phyloP scores from a whole-genome alignment of 176 grass and related monocot species.

The Poa annua region DNA sequence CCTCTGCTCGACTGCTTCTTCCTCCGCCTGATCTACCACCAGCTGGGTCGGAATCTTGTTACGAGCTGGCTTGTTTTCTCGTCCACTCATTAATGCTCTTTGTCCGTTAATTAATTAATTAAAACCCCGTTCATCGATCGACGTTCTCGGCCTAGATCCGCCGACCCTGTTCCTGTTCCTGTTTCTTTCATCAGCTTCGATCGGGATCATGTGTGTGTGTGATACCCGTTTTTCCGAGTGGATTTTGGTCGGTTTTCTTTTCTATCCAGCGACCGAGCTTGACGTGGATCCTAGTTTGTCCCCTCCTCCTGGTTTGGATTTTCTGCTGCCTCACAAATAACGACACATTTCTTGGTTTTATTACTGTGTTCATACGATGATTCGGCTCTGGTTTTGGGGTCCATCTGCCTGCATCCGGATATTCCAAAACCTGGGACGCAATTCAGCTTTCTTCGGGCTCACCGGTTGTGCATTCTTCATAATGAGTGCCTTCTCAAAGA shows the following conservation, averaged over 20 bases:
- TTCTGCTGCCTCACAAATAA: neutral
- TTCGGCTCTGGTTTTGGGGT: neutral
- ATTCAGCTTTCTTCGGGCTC: neutral
- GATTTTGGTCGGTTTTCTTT: neutral
- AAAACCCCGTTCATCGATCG: too few relatives aligned
- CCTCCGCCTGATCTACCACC: neutral
- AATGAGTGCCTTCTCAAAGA: neutral
- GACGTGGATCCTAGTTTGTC: slow-evolving; percentile 38
- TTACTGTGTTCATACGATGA: neutral
- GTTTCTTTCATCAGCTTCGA: neutral
- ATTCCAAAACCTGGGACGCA: neutral
- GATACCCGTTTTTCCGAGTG: neutral
- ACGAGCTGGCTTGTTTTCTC: neutral
- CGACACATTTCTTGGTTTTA: neutral
- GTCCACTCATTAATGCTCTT: neutral
- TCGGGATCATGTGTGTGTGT: neutral
- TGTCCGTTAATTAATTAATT: too few relatives aligned
- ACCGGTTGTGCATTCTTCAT: neutral
- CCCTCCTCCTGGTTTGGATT: neutral
- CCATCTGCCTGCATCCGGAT: neutral
- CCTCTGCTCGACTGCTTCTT: too few relatives aligned
- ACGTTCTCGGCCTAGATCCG: slow-evolving; percentile 4
- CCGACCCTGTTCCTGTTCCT: neutral
- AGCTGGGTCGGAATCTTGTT: neutral
- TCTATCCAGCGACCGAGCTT: neutral